phyloP scores from a whole-genome alignment of 768 basidiomycete species.

The Gymnopilus junonius region DNA sequence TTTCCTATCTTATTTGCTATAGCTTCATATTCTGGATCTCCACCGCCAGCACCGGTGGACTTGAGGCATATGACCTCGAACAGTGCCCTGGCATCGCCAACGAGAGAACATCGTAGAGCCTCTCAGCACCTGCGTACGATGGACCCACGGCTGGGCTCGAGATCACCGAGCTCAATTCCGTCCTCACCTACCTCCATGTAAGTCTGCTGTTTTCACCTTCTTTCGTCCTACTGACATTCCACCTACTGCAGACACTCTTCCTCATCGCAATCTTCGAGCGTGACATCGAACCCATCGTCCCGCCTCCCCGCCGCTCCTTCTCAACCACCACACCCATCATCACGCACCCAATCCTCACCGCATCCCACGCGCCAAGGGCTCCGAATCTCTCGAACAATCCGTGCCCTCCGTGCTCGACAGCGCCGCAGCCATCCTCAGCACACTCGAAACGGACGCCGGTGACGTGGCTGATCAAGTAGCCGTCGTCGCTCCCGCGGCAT shows the following conservation, averaged over 20 bases:
- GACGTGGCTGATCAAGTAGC: constrained; percentile 62
- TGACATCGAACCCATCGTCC: constrained; percentile 75
- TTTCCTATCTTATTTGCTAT: background rate
- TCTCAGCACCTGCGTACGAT: constrained; percentile 54
- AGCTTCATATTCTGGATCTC: background rate
- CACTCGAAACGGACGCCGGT: constrained; percentile 33
- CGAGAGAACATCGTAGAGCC: constrained; percentile 25
- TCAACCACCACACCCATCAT: constrained; percentile 34
- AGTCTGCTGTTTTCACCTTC: constrained; percentile 27
- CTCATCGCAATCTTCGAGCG: constrained; percentile 90
- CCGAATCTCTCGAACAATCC: constrained; percentile 76
- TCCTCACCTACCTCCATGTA: constrained; percentile 83
- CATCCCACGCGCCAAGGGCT: constrained; percentile 70
- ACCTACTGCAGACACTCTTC: constrained; percentile 59
- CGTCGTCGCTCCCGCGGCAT: constrained; percentile 56
- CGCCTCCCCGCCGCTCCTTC: constrained; percentile 36
- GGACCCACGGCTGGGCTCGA: constrained; percentile 55
- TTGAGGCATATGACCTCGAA: constrained; percentile 57
- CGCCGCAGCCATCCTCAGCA: constrained; percentile 74
- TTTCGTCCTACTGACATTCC: background rate
- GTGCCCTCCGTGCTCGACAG: constrained; percentile 87
- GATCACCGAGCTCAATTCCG: constrained; percentile 75
- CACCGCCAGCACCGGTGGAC: constrained; percentile 28
- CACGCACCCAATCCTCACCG: constrained; percentile 67
- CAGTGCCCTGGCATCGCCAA: constrained; percentile 42